Base-by-base conservation (phyloP, 2,329 filamentous ascomycete genomes). In the Byssochlamys sp. region DNA sequence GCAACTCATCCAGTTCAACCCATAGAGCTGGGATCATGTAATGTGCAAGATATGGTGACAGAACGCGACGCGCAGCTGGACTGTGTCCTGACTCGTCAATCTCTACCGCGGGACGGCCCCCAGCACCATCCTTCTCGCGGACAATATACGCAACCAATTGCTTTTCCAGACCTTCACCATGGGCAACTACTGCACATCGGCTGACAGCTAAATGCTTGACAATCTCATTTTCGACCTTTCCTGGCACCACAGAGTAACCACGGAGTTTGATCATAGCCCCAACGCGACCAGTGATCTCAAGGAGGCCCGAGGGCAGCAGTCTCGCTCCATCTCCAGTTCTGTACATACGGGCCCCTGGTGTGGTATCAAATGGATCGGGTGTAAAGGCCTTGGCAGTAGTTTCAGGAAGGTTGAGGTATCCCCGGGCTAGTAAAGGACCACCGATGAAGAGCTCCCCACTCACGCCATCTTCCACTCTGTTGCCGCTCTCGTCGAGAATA, bases 11-110 rank as follows among this genome's bases (percentile, higher is more conserved):
- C 31, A 91, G 73, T 65, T 87, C 82, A 39, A 91, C 84, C 89
- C 89, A 92, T 2, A 91, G 71, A 0, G 86, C 80, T 0, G 89
- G 89, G 56, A 92, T 86, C 89, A 92, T 91, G 72, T 92, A 92
- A 60, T 89, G 87, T 1, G 89, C 89, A 29, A 92, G 79, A 61
- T 84, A 84, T 14, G 81, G 76, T 1, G 84, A 80, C 2, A 92
- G 78, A 14, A 81, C 80, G 57, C 84, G 82, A 52, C 89, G 81
- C 2, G 87, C 84, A 4, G 80, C 80, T 1, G 88, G 84, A 63
- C 88, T 90, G 70, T 88, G 86, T 4, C 87, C 88, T 28, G 84
- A 81, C 57, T 86, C 82, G 59, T 90, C 84, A 52, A 91, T 83
- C 52, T 86, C 81, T 2, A 89, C 77, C 3, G 76, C 72, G 0